Evolutionary conservation across 148 eudicot species (phyloP).

Genomic region (Rhododendron ovatum): DNA sequence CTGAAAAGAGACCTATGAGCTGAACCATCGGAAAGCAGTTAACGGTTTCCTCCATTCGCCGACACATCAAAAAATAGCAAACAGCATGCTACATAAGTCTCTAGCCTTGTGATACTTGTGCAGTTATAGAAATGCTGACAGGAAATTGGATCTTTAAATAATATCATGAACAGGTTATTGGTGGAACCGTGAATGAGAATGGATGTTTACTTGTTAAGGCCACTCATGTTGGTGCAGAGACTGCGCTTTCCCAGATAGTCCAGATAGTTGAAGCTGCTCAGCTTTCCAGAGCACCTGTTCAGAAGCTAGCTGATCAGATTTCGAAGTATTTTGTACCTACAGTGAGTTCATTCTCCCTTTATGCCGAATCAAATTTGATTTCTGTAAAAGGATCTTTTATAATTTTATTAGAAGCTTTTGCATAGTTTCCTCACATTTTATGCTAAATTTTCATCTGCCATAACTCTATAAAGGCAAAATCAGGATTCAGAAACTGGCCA

Average conservation of each 20-base stretch:
- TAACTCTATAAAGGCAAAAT: neutral
- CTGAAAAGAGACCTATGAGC: neutral
- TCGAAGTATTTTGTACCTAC: constrained; percentile 86
- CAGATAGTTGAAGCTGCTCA: constrained; percentile 97
- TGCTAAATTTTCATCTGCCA: neutral
- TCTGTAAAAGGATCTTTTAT: neutral
- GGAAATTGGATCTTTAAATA: neutral
- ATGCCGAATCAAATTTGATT: neutral
- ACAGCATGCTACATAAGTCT: neutral
- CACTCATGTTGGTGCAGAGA: constrained; percentile 94
- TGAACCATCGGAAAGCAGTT: neutral
- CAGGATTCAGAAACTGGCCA: neutral
- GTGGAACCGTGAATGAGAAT: constrained; percentile 96
- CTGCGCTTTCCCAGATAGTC: constrained; percentile 95
- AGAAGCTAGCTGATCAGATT: constrained; percentile 93
- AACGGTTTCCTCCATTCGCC: neutral
- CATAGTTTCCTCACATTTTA: neutral
- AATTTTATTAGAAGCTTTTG: neutral
- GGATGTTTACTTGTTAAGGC: constrained; percentile 81
- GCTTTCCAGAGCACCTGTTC: constrained; percentile 97
- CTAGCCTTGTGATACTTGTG: neutral
- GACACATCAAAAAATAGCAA: neutral
- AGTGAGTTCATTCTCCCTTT: constrained; percentile 41
- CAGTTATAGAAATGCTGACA: constrained; percentile 5
- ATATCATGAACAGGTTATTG: constrained; percentile 65